Conservation (phyloP, 1,139 yeast species). For the Diutina ranongensis region DNA sequence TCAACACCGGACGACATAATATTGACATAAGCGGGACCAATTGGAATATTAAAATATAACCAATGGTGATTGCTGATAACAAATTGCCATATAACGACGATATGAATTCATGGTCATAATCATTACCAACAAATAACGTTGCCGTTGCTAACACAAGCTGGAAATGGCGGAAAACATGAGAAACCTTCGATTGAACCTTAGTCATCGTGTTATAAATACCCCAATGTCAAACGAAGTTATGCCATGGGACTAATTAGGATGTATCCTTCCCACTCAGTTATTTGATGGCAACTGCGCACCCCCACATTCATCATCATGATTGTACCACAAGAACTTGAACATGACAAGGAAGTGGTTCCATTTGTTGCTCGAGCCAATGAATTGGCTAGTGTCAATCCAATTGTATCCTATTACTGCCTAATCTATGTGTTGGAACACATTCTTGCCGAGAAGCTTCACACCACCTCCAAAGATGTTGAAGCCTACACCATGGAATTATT, state of each 20-base stretch:
- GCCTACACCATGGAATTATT: conserved; percentile 45
- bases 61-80: background rate
- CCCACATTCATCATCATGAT: background rate
- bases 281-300: too few species aligned
- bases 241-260: too few species aligned
- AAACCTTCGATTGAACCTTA: too few species aligned
- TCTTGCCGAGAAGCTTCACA: conserved; percentile 45
- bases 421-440: conserved; percentile 59
- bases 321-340: conserved; percentile 11
- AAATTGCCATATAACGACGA: too few species aligned
- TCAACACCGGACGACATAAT: background rate
- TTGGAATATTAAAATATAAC: background rate
- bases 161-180: background rate
- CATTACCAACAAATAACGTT: too few species aligned
- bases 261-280: too few species aligned
- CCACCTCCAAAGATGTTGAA: conserved; percentile 39
- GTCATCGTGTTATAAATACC: too few species aligned
- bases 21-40: background rate
- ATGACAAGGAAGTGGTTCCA: conserved; percentile 29
- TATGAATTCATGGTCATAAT: too few species aligned
- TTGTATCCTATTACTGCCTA: conserved; percentile 47
- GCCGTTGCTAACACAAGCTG: too few species aligned
- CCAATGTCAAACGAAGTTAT: too few species aligned
- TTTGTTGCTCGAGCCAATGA: conserved; percentile 41
- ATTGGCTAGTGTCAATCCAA: conserved; percentile 36